Base-by-base conservation (phyloP, 805 yeast species). In the Yarrowia sp. region DNA sequence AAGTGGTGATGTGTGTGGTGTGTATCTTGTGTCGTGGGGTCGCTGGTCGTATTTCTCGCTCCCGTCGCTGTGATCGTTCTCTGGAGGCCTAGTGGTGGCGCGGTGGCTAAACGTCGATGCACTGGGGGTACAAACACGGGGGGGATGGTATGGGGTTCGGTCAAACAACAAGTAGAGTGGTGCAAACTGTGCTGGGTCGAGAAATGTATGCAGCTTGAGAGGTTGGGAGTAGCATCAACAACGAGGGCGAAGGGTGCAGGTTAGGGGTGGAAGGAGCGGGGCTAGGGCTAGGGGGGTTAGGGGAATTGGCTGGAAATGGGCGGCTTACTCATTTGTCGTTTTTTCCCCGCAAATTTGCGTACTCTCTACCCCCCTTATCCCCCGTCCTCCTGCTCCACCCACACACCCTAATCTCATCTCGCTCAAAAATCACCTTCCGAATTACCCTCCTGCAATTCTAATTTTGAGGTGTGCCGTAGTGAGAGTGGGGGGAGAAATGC, bases 401-500 rank as follows among this genome's bases (percentile, higher is more conserved):
- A 50, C 12, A 50, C 36, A 40, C 63, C 20, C 49, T 56, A 56
- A 56, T 42, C 46, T 56, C 58, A 52, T 52, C 58, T 52, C 58
- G 43, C 58, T 52, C 58, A 52, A 52, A 52, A 52, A n/a, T 30
- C 33, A 36, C 58, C 58, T 34, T 38, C 58, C 38, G 38, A 52
- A 52, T 52, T 52, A 52, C 52, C 52, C 52, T 47, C 52, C 52
- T 47, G 52, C 52, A 47, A 47, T 47, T 47, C 52, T 47, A 47
- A 47, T 9, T 47, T 47, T 30, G 38, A 30, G 52, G 38, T 30
- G 30, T 34, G 38, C 52, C 52, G 38, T 9, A 10, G 38, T 36
- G 38, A 10, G 5, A 10, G 38, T 36, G 10, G 38, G 38, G 13
- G 38, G 9, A 0, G 8, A 24, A 24, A 24, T 24, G 30, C 5